These are phyloP conservation scores for Starmerella sp. DNA, from an alignment of 805 yeast genomes.

Conservation along the genomic window DNA sequence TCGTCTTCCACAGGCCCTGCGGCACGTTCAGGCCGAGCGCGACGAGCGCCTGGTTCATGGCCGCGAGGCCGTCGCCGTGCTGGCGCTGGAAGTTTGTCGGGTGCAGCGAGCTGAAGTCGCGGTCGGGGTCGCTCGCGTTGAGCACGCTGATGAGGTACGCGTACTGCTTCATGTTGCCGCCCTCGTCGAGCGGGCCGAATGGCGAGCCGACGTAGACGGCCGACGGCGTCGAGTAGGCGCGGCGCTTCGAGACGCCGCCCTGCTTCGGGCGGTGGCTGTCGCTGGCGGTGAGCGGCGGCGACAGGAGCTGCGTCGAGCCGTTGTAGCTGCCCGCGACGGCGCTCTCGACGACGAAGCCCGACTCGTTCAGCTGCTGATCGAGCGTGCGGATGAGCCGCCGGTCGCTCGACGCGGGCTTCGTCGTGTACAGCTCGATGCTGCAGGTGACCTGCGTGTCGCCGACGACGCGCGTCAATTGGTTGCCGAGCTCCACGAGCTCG, in stretches of 20 bases:
- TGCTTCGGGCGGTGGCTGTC: conserved; percentile 6
- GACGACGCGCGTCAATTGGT: conserved; percentile 68
- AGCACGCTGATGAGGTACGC: conserved; percentile 83
- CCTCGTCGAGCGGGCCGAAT: conserved; percentile 81
- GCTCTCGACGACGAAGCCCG: conserved; percentile 2
- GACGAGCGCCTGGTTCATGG: conserved; percentile 64
- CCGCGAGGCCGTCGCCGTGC: conserved; percentile 7
- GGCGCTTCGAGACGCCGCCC: conserved; percentile 15
- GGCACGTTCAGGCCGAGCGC: conserved; percentile 39
- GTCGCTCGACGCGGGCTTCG: conserved; percentile 86
- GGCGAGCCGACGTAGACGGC: conserved; percentile 38
- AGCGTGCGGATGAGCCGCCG: conserved; percentile 77
- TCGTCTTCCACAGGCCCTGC: conserved; percentile 79
- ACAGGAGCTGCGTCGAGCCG: conserved; percentile 19
- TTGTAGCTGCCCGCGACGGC: conserved; percentile 10
- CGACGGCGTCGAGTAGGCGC: conserved; percentile 24
- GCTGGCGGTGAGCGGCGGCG: conserved; percentile 18
- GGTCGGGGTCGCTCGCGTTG: conserved; percentile 90
- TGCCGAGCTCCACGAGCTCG: conserved; percentile 84
- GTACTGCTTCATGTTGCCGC: conserved; percentile 79
- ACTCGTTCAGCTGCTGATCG: conserved; percentile 58
- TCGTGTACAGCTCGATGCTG: conserved; percentile 85
- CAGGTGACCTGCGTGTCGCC: conserved; percentile 70
- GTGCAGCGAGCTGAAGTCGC: conserved; percentile 77
- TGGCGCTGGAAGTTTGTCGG: conserved; percentile 64